Base-by-base conservation (phyloP, 2,329 filamentous ascomycete genomes). In the Paraphaeosphaeria sporulosa region DNA sequence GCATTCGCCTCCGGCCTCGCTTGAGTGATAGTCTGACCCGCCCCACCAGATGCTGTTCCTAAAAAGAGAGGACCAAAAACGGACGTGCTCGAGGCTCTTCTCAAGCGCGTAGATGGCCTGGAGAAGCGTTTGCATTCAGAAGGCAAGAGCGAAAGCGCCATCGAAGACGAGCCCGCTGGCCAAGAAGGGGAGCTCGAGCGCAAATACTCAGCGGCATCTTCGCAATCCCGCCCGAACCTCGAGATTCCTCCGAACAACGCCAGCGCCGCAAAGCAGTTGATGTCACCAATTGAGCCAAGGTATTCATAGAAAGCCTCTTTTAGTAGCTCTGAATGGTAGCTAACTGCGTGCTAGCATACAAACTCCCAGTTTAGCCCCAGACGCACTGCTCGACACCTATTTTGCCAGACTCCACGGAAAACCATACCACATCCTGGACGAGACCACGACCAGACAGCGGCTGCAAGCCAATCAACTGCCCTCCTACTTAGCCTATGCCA, bases 51-150 rank as follows among this genome's bases (percentile, higher is more conserved):
- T 81, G 93, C 93, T 27, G 87, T 95, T 19, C 93, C 93, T 0
- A 96, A 96, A 80, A 96, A 96, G 77, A 85, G 93, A 75, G 93
- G 93, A 0, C 93, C 93, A 2, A 96, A 96, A 79, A 96, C 92
- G 30, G 93, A 96, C 75, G 91, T 96, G 4, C 82, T 96, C 34
- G 93, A 96, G 76, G 92, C 93, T 1, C 81, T 96, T 9, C 74
- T 96, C 60, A 96, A 94, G 77, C 86, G 93, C 55, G 92, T 96
- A 2, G 93, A 96, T 75, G 92, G 92, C 1, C 81, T 96, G 53
- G 92, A 96, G 76, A 92, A 91, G 72, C 88, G 89, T 63, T 82
- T 96, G 42, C 91, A 92, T 73, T 78, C 82, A 32, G 80, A 82
- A 63, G 78, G 77, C 59, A 80, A 82, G 72, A 82, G 83, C 23